Base-by-base conservation (phyloP, 257 asterid species). In the Penstemon barbatus region DNA sequence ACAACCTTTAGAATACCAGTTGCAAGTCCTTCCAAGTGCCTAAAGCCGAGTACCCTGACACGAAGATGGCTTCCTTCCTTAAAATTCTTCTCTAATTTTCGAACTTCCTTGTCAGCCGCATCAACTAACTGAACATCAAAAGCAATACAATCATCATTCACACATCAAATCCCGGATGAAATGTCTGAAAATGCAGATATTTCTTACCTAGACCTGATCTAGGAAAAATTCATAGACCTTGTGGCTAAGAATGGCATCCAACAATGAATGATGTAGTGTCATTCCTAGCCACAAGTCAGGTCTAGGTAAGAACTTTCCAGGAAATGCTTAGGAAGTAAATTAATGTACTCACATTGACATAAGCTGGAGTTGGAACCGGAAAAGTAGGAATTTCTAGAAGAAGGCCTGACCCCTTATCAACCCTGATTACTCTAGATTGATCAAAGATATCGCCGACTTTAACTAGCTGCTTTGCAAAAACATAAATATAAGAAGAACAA, bases 11-110 rank as follows among this genome's bases (percentile, higher is more conserved):
- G 75, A 79, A 71, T 72, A 49, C 92, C 96, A 73, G 87, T 87
- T 50, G 97, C 97, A 75, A 93, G 88, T 53, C 99, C 99, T 80
- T 94, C 99, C 84, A 91, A 78, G 75, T 79, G 88, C 82, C 97
- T 89, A 77, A 85, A 89, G 54, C 96, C 97, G 71, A 79, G 94
- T 65, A 91, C 79, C 79, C 99, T 86, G 66, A 86, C 92, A 62
- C 96, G 96, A 62, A 84, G 88, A 70, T 44, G 71, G 70, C 84
- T 80, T 71, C 96, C 97, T 81, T 84, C 97, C 84, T 82, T 94
- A 75, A 87, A 89, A 70, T 61, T 82, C 86, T 89, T 94, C 60
- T 91, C 97, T 71, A 89, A 76, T 50, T 89, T 91, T 62, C 53
- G 82, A 67, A 83, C 86, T 74, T 83, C 93, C 84, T 91, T 89